A percentile compares a stretch with the other conserved stretches of the same genome.
Evolutionary conservation across 257 asterid species (phyloP).

Genomic region (Lycium ferocissimum): DNA sequence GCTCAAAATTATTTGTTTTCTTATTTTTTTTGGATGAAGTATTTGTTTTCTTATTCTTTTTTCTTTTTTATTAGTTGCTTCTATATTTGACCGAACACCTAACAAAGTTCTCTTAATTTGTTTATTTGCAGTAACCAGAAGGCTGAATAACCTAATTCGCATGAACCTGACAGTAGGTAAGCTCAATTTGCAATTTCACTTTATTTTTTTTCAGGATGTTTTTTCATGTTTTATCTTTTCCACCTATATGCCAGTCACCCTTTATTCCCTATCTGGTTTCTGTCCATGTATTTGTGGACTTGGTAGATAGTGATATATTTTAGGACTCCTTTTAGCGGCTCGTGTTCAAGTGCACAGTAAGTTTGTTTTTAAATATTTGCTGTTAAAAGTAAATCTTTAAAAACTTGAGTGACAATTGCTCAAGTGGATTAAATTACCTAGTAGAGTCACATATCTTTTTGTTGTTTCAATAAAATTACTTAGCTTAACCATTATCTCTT

Average conservation of each 20-base stretch:
- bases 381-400: background rate
- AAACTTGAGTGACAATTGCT: background rate
- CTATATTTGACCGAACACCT: conserved; percentile 22
- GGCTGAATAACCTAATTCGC: conserved; percentile 43
- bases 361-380: conserved; percentile 1
- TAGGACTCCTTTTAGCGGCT: background rate
- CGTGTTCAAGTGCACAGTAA: background rate
- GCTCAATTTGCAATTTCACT: conserved; percentile 20
- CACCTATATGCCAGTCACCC: background rate
- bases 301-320: background rate
- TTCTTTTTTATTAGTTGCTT: background rate
- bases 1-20: background rate
- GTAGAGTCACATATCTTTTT: background rate
- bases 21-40: too few relatives aligned
- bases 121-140: conserved; percentile 55
- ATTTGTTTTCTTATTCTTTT: background rate
- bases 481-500: background rate
- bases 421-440: conserved; percentile 6
- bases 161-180: conserved; percentile 47
- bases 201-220: background rate
- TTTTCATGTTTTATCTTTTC: background rate
- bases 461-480: background rate
- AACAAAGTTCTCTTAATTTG: conserved; percentile 14
- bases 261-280: conserved; percentile 11
- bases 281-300: conserved; percentile 1